Base-by-base conservation (phyloP, 2,329 filamentous ascomycete species). In the Aureobasidium sp. region DNA sequence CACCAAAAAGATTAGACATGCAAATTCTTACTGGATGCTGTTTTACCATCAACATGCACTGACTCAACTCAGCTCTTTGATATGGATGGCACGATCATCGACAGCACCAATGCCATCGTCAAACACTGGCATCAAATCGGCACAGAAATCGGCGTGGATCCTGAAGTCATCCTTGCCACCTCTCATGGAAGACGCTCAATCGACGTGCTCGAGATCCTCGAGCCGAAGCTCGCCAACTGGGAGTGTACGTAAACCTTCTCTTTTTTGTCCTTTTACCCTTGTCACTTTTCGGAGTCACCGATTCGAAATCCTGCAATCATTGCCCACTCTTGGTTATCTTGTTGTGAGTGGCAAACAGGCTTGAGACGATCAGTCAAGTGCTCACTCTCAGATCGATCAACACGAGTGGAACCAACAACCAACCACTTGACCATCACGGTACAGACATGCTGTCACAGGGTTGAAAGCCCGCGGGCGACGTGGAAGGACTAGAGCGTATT, bases 181-280 rank as follows among this genome's bases (percentile, higher is more conserved):
- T 96, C 92, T 5, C 94, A 99, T 75, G 94, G 94, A 65, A 85
- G 93, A 64, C 82, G 94, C 63, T 91, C 87, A 67, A 96, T 97
- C 70, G 94, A 99, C 69, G 86, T 89, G 2, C 81, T 99, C 63
- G 84, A 84, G 72, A 79, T 92, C 32, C 84, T 96, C 63, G 87
- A 90, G 65, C 89, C 91, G 17, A 86, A 89, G 68, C 90, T 91
- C 72, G 94, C 94, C 46, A 97, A 88, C 69, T 93, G 89, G 91
- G 91, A 96, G 66, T 96, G 91, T 95, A 77, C 78, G 89, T 84
- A 36, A 44, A 61, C 17, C 44, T 61, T 37, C 41, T 55, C 34
- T 41, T 32, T 53, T 39, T 63, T 39, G 12, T 24, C n/a, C 47
- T 26, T 9, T 13, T 24, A 27, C 26, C 39, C 55, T 60, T 47